phyloP scores from a whole-genome alignment of 106 monocot species.

The Apostasia shenzhenica region DNA sequence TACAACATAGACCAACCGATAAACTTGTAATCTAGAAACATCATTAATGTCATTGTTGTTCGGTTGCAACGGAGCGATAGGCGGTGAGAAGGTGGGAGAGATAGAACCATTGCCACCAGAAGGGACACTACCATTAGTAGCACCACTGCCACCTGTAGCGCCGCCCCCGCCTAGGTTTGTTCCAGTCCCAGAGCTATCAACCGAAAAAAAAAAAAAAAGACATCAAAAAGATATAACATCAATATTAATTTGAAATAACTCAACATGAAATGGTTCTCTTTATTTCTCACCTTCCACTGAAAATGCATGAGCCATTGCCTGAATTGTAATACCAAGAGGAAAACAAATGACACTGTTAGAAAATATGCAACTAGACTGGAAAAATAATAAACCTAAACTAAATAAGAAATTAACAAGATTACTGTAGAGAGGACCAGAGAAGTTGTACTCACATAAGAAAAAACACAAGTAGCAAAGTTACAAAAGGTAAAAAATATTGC shows the following conservation, averaged over 20 bases:
- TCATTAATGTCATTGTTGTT: not conserved
- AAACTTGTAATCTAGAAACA: not conserved
- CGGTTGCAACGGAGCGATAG: not conserved
- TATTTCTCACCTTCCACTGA: slow-evolving; percentile 5
- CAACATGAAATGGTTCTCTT: not conserved
- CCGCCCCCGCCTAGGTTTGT: not conserved
- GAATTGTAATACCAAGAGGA: not conserved
- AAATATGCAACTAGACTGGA: no score
- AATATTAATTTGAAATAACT: not conserved
- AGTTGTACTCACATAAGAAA: no score
- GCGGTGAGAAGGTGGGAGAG: not conserved
- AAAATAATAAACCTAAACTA: no score
- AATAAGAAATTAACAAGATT: no score
- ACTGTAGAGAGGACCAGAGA: no score
- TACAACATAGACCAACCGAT: not conserved
- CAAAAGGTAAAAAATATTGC: no score
- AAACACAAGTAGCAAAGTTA: no score
- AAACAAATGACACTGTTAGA: not conserved
- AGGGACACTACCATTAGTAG: not conserved
- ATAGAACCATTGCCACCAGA: not conserved
- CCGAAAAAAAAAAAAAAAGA: not conserved
- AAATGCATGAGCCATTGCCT: slow-evolving; percentile 7
- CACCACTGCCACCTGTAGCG: not conserved
- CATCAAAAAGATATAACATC: not conserved
- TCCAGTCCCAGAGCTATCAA: slow-evolving; percentile 4